Evolutionary conservation across 225 moss, liverwort and hornwort species (phyloP).

Genomic region (Marchantia polymorpha): DNA sequence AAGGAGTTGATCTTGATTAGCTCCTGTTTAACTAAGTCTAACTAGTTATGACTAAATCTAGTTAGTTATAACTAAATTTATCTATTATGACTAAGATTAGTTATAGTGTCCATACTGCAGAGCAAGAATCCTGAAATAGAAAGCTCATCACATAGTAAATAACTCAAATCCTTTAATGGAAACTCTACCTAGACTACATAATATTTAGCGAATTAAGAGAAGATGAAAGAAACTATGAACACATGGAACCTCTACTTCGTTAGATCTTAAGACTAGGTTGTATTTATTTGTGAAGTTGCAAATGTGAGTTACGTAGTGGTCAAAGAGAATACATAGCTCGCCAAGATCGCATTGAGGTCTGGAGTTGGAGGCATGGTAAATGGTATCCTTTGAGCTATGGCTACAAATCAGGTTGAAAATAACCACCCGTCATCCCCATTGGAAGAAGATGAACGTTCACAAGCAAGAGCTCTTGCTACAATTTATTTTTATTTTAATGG

Average conservation of each 20-base stretch:
- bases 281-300: slow-evolving; percentile 70
- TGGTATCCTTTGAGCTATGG: slow-evolving; percentile 57
- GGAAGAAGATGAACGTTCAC: slow-evolving; percentile 65
- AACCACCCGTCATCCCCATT: slow-evolving; percentile 57
- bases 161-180: no score
- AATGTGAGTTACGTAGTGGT: slow-evolving; percentile 65
- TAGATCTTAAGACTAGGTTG: no score
- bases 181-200: no score
- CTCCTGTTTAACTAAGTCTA: no score
- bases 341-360: slow-evolving; percentile 66
- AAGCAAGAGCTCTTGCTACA: slow-evolving; percentile 73
- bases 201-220: slow-evolving; percentile 66
- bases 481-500: slow-evolving; percentile 75
- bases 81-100: no score
- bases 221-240: slow-evolving; percentile 65
- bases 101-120: no score
- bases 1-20: no score
- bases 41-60: no score
- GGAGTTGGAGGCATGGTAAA: slow-evolving; percentile 79
- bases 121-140: no score
- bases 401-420: slow-evolving; percentile 46
- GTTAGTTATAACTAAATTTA: no score
- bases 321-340: slow-evolving; percentile 74
- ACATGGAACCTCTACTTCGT: slow-evolving; percentile 79
- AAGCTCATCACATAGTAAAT: no score